phyloP scores from a whole-genome alignment of 805 yeast genomes.

The Zygosaccharomyces kombuchaensis region DNA sequence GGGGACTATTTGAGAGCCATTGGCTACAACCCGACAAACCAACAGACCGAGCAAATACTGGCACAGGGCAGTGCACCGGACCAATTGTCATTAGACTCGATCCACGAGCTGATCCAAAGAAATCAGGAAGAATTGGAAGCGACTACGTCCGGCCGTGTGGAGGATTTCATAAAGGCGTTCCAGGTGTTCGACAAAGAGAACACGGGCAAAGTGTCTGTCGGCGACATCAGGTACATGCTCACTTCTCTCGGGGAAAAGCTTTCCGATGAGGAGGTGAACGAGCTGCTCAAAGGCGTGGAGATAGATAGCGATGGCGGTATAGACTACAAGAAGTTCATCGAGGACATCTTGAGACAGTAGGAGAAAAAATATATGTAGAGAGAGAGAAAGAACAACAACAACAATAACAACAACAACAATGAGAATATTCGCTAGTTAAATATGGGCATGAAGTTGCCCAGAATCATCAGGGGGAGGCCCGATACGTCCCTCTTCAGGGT shows the following conservation, averaged over 20 bases:
- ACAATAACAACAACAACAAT: conserved; percentile 26
- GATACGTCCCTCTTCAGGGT: conserved; percentile 91
- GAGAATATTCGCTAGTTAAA: conserved; percentile 7
- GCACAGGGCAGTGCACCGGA: conserved; percentile 15
- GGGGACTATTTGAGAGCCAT: conserved; percentile 95
- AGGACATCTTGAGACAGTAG: conserved; percentile 85
- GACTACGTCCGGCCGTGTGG: conserved; percentile 34
- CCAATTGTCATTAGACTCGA: conserved; percentile 28
- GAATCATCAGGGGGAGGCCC: conserved; percentile 95
- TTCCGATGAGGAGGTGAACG: conserved; percentile 88
- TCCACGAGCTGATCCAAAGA: conserved; percentile 22
- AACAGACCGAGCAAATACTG: conserved; percentile 27
- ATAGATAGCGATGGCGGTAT: conserved; percentile 92
- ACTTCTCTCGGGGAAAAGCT: conserved; percentile 96
- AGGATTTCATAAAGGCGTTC: conserved; percentile 89
- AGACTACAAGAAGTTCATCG: conserved; percentile 91
- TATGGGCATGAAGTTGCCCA: conserved; percentile 89
- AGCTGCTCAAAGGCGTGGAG: conserved; percentile 89
- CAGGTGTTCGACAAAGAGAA: conserved; percentile 96
- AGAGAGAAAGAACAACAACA: background rate
- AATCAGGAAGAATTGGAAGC: conserved; percentile 28
- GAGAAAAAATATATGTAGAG: background rate
- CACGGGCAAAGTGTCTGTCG: conserved; percentile 95
- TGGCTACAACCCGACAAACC: conserved; percentile 95
- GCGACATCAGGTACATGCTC: conserved; percentile 90